Conservation (phyloP, 306 rosid genomes). For the Prunus mume region DNA sequence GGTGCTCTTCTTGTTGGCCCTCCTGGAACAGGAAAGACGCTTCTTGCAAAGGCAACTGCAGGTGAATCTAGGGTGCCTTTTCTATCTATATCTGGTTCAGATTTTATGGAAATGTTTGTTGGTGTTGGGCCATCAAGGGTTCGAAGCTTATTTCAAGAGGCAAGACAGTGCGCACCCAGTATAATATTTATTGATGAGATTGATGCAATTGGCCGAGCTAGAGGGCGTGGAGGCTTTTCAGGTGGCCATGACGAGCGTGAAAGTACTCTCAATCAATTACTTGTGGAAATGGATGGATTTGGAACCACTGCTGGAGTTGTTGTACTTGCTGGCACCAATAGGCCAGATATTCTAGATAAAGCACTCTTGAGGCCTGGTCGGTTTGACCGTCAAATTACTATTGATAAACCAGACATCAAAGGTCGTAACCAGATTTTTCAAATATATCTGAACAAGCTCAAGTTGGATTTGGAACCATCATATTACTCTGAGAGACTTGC, state of each 20-base stretch:
- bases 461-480: slow-evolving; percentile 75
- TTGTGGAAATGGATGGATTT: slow-evolving; percentile 99
- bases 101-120: slow-evolving; percentile 95
- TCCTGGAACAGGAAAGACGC: slow-evolving; percentile 97
- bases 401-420: slow-evolving; percentile 86
- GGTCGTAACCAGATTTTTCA: slow-evolving; percentile 93
- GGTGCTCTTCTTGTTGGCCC: slow-evolving; percentile 97
- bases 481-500: slow-evolving; percentile 88
- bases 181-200: slow-evolving; percentile 93
- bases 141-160: slow-evolving; percentile 90
- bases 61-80: slow-evolving; percentile 98
- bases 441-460: slow-evolving; percentile 74
- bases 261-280: slow-evolving; percentile 89
- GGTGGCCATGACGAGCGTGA: slow-evolving; percentile 89
- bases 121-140: slow-evolving; percentile 98
- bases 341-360: slow-evolving; percentile 92
- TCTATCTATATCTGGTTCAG: slow-evolving; percentile 89
- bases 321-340: slow-evolving; percentile 95
- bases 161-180: slow-evolving; percentile 93
- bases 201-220: slow-evolving; percentile 93
- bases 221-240: slow-evolving; percentile 89
- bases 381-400: slow-evolving; percentile 74
- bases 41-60: slow-evolving; percentile 95
- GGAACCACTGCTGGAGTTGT: slow-evolving; percentile 92
- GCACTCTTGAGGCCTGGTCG: slow-evolving; percentile 86